These are phyloP conservation scores for Naumovozyma baii DNA, from an alignment of 805 yeast species.

Conservation along the genomic window DNA sequence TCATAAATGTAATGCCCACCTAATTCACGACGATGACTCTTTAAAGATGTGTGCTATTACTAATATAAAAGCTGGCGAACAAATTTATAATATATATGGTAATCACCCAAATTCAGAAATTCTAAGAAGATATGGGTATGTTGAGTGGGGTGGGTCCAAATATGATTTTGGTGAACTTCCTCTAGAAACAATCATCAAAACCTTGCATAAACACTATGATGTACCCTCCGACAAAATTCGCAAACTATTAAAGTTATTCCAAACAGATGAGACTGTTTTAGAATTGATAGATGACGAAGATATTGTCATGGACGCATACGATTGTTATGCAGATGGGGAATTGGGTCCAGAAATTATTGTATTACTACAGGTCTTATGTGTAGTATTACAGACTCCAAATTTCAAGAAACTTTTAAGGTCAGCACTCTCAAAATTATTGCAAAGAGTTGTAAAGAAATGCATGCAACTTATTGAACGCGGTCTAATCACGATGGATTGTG, in stretches of 20 bases:
- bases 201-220: slow-evolving; percentile 25
- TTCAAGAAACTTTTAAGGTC: slow-evolving; percentile 10
- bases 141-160: slow-evolving; percentile 61
- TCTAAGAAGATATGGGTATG: slow-evolving; percentile 84
- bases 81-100: slow-evolving; percentile 81
- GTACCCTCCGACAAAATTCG: slow-evolving; percentile 28
- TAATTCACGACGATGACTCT: slow-evolving; percentile 39
- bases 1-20: slow-evolving; percentile 59
- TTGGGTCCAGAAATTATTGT: slow-evolving; percentile 49
- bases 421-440: slow-evolving; percentile 29
- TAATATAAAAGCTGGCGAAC: slow-evolving; percentile 54
- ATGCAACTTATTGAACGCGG: slow-evolving; percentile 48
- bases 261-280: slow-evolving; percentile 25
- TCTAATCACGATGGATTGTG: slow-evolving; percentile 35
- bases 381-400: slow-evolving; percentile 30
- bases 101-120: slow-evolving; percentile 88
- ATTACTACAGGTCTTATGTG: slow-evolving; percentile 41
- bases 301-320: slow-evolving; percentile 49
- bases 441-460: slow-evolving; percentile 48
- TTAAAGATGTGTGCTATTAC: slow-evolving; percentile 67
- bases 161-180: slow-evolving; percentile 76
- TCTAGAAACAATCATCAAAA: slow-evolving; percentile 26
- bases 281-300: slow-evolving; percentile 32
- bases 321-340: slow-evolving; percentile 49
- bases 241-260: slow-evolving; percentile 27